Base-by-base conservation (phyloP, 345 rosid genomes). In the Eucalyptus marginata region DNA sequence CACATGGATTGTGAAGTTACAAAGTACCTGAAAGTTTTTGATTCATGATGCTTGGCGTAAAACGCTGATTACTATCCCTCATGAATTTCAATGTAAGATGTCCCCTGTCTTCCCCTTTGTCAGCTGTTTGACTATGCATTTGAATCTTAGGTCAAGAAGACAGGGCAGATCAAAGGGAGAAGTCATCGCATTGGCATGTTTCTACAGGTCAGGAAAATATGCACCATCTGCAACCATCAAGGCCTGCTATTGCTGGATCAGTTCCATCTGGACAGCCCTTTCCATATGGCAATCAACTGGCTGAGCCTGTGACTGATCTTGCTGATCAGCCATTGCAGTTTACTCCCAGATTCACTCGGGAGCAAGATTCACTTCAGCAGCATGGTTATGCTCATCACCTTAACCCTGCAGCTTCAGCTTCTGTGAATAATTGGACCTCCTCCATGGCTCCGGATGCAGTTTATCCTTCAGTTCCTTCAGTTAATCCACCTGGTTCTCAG, bases 321-420 rank as follows among this genome's bases (percentile, higher is more conserved):
- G 92, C 94, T 86, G 94, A 96, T 87, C 96, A 93, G 89, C 98
- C 97, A 90, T 91, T 94, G 93, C 93, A 95, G 85, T 96, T 97
- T 94, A 89, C 94, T 46, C 89, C 95, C 87, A 89, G 95, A 91
- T 94, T 94, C 91, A 93, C 76, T 87, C 91, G 90, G 88, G 94
- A 93, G 68, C 93, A 90, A 88, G 93, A 93, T 87, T 89, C 91
- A 86, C 93, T 91, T 46, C 76, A 90, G 91, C 96, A 91, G 50
- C 88, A 95, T 46, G 91, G 89, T 92, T 96, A 93, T 92, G 89
- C 89, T 90, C 92, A 90, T 90, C 93, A 93, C 88, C 95, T 92
- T 86, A 52, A 93, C 43, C 50, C 90, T 66, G 95, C 93, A 90
- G 86, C 87, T 88, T 89, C 89, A 40, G 49, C 95, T 89, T 91